These are phyloP conservation scores for Podosphaera xanthii DNA, from an alignment of 2,329 filamentous ascomycete genomes.

Conservation along the genomic window DNA sequence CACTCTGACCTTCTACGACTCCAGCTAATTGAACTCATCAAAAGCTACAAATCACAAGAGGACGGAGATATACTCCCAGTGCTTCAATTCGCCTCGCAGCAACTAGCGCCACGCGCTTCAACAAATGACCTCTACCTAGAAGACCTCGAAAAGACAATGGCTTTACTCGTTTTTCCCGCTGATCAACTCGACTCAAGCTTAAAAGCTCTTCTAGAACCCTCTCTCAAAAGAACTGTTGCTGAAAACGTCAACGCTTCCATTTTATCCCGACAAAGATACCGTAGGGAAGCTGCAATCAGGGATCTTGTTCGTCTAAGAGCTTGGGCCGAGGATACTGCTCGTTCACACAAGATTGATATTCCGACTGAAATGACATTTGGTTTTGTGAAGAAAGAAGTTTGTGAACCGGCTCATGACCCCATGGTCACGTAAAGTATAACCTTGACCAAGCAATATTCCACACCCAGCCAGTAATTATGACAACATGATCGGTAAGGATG, in stretches of 20 bases:
- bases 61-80: slow-evolving; percentile 52
- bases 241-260: slow-evolving; percentile 77
- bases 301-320: slow-evolving; percentile 60
- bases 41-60: slow-evolving; percentile 40
- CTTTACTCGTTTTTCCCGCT: slow-evolving; percentile 68
- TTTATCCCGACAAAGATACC: slow-evolving; percentile 45
- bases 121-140: slow-evolving; percentile 61
- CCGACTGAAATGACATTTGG: slow-evolving; percentile 14
- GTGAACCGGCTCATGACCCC: neutral
- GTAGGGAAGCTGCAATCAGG: slow-evolving; percentile 60
- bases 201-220: slow-evolving; percentile 53
- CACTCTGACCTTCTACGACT: slow-evolving; percentile 80
- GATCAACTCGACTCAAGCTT: slow-evolving; percentile 58
- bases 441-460: no score
- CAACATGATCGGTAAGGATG: no score
- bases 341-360: slow-evolving; percentile 16
- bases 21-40: slow-evolving; percentile 84
- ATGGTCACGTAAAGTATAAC: neutral
- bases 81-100: slow-evolving; percentile 65
- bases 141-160: slow-evolving; percentile 82
- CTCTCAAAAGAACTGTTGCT: slow-evolving; percentile 63
- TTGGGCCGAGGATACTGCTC: slow-evolving; percentile 45
- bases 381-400: slow-evolving; percentile 2
- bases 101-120: slow-evolving; percentile 70
- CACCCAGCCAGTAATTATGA: no score